A percentile compares a stretch with the other conserved stretches of the same genome.
Conservation (phyloP, 768 basidiomycete species). For the Psilocybe tampanensis region DNA sequence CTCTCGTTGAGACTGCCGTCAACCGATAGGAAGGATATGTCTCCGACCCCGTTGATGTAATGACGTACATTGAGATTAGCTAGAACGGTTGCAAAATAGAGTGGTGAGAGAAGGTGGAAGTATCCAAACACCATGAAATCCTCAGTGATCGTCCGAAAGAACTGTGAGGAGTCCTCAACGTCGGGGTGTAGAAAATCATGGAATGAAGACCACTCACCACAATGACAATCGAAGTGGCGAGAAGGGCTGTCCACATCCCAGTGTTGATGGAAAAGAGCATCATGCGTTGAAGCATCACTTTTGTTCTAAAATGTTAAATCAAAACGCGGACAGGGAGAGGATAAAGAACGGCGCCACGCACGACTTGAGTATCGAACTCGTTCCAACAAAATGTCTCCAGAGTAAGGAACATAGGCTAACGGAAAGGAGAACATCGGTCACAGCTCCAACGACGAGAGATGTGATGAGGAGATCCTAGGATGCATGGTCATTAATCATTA, state of each 20-base stretch:
- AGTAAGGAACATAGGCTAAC: constrained; percentile 1
- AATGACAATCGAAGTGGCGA: constrained; percentile 3
- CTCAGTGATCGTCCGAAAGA: constrained; percentile 5
- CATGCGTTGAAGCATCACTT: constrained; percentile 3
- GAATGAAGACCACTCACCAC: not conserved
- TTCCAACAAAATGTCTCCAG: constrained; percentile 3
- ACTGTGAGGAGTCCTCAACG: no score
- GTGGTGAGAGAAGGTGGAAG: constrained; percentile 9
- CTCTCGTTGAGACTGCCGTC: not conserved
- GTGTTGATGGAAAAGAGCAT: constrained; percentile 10
- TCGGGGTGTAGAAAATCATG: no score
- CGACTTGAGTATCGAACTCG: constrained; percentile 2
- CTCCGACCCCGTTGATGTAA: not conserved
- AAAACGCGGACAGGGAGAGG: no score
- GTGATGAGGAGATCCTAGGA: constrained; percentile 7
- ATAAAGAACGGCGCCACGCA: not conserved
- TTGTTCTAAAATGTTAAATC: constrained; percentile 6
- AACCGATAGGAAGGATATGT: not conserved
- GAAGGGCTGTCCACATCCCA: constrained; percentile 9
- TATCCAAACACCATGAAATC: constrained; percentile 11
- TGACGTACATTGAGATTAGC: constrained; percentile 7
- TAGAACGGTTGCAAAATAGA: constrained; percentile 9
- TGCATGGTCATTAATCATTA: not conserved
- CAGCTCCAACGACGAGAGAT: constrained; percentile 2
- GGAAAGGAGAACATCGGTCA: constrained; percentile 5